Conservation (phyloP, 164 flowering plant genomes). For the Nelumbo lutea region DNA sequence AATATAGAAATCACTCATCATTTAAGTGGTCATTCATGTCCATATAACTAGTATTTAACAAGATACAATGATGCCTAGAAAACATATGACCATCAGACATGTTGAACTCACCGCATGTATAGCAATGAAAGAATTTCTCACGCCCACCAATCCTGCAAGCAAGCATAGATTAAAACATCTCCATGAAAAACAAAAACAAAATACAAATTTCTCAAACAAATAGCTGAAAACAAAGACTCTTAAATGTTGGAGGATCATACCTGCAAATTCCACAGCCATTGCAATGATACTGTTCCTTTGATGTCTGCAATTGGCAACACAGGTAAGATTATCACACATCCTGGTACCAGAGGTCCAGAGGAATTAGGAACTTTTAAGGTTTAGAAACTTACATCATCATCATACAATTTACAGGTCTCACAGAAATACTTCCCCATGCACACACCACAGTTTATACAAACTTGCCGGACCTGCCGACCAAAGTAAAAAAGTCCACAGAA, state of each 20-base stretch:
- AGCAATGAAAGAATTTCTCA: slow-evolving; percentile 82
- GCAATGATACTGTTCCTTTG: slow-evolving; percentile 86
- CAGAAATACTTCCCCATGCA: slow-evolving; percentile 90
- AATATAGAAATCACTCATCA: background rate
- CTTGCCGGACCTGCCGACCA: slow-evolving; percentile 51
- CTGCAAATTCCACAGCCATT: slow-evolving; percentile 94
- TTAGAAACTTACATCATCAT: slow-evolving; percentile 75
- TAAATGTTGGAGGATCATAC: slow-evolving; percentile 28
- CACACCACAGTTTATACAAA: slow-evolving; percentile 81
- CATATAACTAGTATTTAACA: background rate
- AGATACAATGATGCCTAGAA: too few relatives aligned
- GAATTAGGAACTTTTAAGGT: too few relatives aligned
- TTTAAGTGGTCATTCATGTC: background rate
- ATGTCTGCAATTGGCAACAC: slow-evolving; percentile 46
- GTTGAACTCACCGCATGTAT: slow-evolving; percentile 64
- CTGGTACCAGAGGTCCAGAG: background rate
- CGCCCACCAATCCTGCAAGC: slow-evolving; percentile 72
- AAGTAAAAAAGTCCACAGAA: too few relatives aligned
- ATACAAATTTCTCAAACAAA: background rate
- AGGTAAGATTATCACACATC: background rate
- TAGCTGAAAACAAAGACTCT: background rate
- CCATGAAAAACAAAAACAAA: background rate
- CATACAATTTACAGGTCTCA: slow-evolving; percentile 72
- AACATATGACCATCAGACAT: too few relatives aligned
- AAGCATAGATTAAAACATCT: background rate